Evolutionary conservation across 768 basidiomycete genomes (phyloP).

Genomic region (Daedalea quercina): DNA sequence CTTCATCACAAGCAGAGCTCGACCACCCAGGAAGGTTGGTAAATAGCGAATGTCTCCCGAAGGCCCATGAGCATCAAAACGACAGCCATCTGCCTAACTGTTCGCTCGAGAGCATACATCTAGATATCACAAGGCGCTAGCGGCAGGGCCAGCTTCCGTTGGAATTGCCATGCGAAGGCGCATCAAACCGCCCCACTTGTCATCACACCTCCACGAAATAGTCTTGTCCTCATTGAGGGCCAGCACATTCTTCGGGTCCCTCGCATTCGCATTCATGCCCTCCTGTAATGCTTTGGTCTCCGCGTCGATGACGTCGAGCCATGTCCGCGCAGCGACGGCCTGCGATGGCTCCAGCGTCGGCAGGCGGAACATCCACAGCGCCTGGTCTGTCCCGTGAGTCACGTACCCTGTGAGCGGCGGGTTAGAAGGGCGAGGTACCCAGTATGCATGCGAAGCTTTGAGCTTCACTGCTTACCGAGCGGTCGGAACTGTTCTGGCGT

Average conservation of each 20-base stretch:
- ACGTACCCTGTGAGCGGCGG: constrained; percentile 49
- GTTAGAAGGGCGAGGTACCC: background rate
- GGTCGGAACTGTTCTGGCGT: constrained; percentile 53
- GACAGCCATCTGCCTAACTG: too few species aligned
- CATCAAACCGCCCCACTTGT: constrained; percentile 47
- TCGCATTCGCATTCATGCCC: constrained; percentile 19
- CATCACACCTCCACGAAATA: constrained; percentile 52
- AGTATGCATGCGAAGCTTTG: background rate
- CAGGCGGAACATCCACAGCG: constrained; percentile 53
- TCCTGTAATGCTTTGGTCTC: constrained; percentile 36
- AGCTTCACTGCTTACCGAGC: constrained; percentile 34
- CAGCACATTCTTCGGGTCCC: constrained; percentile 30
- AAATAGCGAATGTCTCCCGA: too few species aligned
- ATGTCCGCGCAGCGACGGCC: constrained; percentile 40
- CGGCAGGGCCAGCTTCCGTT: constrained; percentile 11
- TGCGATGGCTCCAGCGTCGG: constrained; percentile 43
- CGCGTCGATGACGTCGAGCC: constrained; percentile 45
- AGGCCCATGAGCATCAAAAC: too few species aligned
- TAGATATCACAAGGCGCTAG: too few species aligned
- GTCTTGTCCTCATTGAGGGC: constrained; percentile 42
- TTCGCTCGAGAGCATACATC: too few species aligned
- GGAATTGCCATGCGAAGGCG: constrained; percentile 26
- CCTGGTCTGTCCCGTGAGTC: constrained; percentile 62
- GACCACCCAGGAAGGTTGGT: too few species aligned
- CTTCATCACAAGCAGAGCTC: too few species aligned